Evolutionary conservation across 202 grass and related monocot genomes (phyloP).

Genomic region (Schoenoplectus triqueter): DNA sequence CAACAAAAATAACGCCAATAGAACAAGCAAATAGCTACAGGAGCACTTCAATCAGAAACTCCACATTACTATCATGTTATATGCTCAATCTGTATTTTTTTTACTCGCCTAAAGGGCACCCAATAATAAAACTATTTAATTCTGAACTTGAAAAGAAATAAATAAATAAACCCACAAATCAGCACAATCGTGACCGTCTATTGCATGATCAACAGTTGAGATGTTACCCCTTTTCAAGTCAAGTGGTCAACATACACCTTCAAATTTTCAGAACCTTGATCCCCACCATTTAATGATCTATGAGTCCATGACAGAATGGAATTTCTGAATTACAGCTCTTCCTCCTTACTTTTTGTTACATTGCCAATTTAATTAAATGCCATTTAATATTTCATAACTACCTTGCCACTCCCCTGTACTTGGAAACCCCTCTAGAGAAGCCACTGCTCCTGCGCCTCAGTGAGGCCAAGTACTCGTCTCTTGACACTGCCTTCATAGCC

Average conservation of each 20-base stretch:
- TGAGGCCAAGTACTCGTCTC: slow-evolving; percentile 82
- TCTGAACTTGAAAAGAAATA: background rate
- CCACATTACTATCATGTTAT: slow-evolving; percentile 11
- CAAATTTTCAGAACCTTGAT: background rate
- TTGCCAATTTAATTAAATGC: background rate
- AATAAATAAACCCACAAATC: background rate
- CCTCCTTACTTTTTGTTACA: background rate
- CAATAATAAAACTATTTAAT: background rate
- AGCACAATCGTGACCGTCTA: background rate
- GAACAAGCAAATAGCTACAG: slow-evolving; percentile 20
- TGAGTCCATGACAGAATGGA: background rate
- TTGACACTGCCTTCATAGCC: slow-evolving; percentile 69
- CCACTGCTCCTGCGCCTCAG: slow-evolving; percentile 90
- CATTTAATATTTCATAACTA: slow-evolving; percentile 37
- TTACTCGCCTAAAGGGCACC: slow-evolving; percentile 8
- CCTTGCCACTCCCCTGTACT: slow-evolving; percentile 98
- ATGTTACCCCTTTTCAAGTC: background rate
- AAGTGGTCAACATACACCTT: background rate
- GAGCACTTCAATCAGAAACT: slow-evolving; percentile 25
- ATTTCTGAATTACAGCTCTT: background rate
- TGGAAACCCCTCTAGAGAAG: slow-evolving; percentile 95
- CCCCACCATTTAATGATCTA: slow-evolving; percentile 16
- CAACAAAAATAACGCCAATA: background rate
- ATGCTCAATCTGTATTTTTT: slow-evolving; percentile 28
- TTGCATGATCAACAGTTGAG: background rate